Evolutionary conservation across 805 yeast species (phyloP).

Genomic region (Ogataea zsoltii): DNA sequence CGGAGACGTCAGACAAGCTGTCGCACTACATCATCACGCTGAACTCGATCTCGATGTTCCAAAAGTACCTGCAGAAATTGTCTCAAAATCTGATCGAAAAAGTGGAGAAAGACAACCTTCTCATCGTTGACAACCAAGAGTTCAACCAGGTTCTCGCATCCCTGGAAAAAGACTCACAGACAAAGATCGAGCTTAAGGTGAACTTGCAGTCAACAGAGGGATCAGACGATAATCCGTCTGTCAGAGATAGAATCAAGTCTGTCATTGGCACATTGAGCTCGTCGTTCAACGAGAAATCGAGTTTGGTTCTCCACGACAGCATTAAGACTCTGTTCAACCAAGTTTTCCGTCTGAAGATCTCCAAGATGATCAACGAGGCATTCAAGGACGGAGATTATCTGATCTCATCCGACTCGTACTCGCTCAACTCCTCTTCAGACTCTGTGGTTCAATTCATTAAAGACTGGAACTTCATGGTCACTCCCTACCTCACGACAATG

Average conservation of each 20-base stretch:
- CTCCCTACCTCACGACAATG: constrained; percentile 54
- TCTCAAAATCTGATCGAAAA: constrained; percentile 41
- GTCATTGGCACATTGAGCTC: constrained; percentile 24
- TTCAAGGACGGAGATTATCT: constrained; percentile 43
- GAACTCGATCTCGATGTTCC: constrained; percentile 70
- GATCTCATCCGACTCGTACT: constrained; percentile 25
- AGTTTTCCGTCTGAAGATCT: constrained; percentile 37
- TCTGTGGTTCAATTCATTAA: constrained; percentile 50
- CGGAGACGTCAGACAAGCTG: constrained; percentile 48
- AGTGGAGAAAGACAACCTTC: constrained; percentile 28
- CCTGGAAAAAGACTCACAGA: constrained; percentile 20
- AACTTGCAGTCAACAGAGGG: constrained; percentile 18
- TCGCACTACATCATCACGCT: constrained; percentile 64
- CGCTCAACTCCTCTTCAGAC: constrained; percentile 18
- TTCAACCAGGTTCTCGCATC: constrained; percentile 24
- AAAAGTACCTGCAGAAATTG: constrained; percentile 56
- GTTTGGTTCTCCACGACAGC: constrained; percentile 44
- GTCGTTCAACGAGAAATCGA: constrained; percentile 29
- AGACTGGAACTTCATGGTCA: constrained; percentile 64
- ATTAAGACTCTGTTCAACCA: constrained; percentile 41
- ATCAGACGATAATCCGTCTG: constrained; percentile 22
- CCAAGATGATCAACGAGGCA: constrained; percentile 36
- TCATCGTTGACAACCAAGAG: constrained; percentile 36
- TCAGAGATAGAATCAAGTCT: constrained; percentile 24
- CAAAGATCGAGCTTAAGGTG: constrained; percentile 22